Conservation (phyloP, 257 asterid species). For the Solanum chilense region DNA sequence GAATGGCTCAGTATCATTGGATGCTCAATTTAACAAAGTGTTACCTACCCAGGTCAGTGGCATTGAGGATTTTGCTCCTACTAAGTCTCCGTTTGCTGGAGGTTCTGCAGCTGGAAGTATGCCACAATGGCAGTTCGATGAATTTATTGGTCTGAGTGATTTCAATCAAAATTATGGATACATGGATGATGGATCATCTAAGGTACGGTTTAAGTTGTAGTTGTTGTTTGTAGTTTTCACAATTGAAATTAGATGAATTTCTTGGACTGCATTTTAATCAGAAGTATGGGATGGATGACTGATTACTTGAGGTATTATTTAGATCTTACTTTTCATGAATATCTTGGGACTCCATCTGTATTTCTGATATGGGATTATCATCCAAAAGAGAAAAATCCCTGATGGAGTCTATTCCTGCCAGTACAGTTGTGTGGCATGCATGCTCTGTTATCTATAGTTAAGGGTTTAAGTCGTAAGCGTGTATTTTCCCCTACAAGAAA, state of each 20-base stretch:
- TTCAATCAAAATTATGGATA: slow-evolving; percentile 36
- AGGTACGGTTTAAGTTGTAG: slow-evolving; percentile 39
- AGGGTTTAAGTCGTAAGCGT: background rate
- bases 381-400: background rate
- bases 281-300: background rate
- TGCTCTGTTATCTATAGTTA: background rate
- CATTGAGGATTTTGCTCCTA: slow-evolving; percentile 17
- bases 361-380: background rate
- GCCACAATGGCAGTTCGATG: slow-evolving; percentile 77
- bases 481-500: background rate
- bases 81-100: slow-evolving; percentile 32
- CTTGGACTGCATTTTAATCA: background rate
- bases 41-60: slow-evolving; percentile 23
- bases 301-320: background rate
- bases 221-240: background rate
- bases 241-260: background rate
- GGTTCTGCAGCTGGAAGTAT: slow-evolving; percentile 52
- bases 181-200: slow-evolving; percentile 48
- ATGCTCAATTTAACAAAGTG: slow-evolving; percentile 20
- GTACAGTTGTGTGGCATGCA: background rate
- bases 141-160: slow-evolving; percentile 49
- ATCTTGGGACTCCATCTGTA: background rate
- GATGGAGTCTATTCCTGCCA: background rate
- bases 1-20: slow-evolving; percentile 13
- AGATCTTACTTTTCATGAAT: background rate